These are phyloP conservation scores for Wickerhamomyces sp. DNA, from an alignment of 1,139 yeast genomes.

Conservation along the genomic window DNA sequence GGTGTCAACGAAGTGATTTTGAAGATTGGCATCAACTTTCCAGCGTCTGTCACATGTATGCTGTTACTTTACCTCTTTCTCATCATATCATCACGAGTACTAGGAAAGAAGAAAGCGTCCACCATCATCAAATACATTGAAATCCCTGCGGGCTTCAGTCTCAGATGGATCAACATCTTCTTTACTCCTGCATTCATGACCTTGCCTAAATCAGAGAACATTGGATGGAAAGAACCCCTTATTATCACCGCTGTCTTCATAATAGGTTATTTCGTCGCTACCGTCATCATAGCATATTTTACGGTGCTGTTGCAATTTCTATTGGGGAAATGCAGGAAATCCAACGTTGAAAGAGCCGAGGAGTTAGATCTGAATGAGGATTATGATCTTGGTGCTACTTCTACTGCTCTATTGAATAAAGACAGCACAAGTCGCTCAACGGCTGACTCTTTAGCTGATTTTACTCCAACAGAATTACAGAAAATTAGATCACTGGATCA, in stretches of 20 bases:
- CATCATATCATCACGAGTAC: slow-evolving; percentile 30
- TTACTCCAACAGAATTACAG: neutral
- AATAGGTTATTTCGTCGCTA: slow-evolving; percentile 53
- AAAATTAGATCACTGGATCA: slow-evolving; percentile 5
- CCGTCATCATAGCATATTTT: slow-evolving; percentile 44
- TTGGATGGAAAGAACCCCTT: slow-evolving; percentile 62
- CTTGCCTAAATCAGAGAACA: slow-evolving; percentile 60
- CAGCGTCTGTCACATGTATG: slow-evolving; percentile 77
- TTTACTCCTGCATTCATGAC: slow-evolving; percentile 75
- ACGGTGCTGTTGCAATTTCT: slow-evolving; percentile 37
- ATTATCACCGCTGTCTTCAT: slow-evolving; percentile 72
- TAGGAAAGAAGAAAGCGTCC: slow-evolving; percentile 37
- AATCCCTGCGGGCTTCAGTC: slow-evolving; percentile 63
- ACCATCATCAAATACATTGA: slow-evolving; percentile 44
- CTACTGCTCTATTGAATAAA: slow-evolving; percentile 4
- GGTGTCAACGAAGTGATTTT: slow-evolving; percentile 53
- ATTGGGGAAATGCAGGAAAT: slow-evolving; percentile 18
- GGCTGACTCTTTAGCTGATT: neutral
- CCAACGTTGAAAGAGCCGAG: slow-evolving; percentile 25
- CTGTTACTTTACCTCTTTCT: slow-evolving; percentile 50
- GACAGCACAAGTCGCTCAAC: neutral
- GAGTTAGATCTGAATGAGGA: slow-evolving; percentile 21
- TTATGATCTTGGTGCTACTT: neutral
- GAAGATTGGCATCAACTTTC: slow-evolving; percentile 52
- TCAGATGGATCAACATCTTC: slow-evolving; percentile 74